Percentiles rank a stretch among this genome's conserved stretches.
phyloP scores from a whole-genome alignment of 768 basidiomycete species.

The Hygrophoropsis aurantiaca region DNA sequence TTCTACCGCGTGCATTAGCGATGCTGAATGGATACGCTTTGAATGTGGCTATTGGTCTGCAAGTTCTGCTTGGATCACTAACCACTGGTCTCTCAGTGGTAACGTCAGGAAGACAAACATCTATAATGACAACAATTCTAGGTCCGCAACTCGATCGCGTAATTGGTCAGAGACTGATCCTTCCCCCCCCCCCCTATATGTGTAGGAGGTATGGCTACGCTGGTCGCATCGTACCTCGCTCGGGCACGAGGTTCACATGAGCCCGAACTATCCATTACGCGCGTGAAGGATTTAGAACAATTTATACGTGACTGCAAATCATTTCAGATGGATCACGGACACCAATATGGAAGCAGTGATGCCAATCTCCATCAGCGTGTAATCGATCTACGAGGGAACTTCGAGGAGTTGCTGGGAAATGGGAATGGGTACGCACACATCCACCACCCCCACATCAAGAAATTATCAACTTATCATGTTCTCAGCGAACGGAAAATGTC shows the following conservation, averaged over 20 bases:
- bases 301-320: slow-evolving; percentile 34
- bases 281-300: slow-evolving; percentile 30
- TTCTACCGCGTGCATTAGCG: slow-evolving; percentile 7
- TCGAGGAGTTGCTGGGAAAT: slow-evolving; percentile 35
- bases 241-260: slow-evolving; percentile 37
- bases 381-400: slow-evolving; percentile 28
- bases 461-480: not conserved
- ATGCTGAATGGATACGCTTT: slow-evolving; percentile 8
- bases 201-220: slow-evolving; percentile 34
- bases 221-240: slow-evolving; percentile 41
- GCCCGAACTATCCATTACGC: slow-evolving; percentile 29
- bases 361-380: slow-evolving; percentile 7
- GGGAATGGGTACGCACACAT: slow-evolving; percentile 4
- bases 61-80: slow-evolving; percentile 26
- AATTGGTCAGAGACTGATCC: not conserved
- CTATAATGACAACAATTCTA: slow-evolving; percentile 29
- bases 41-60: slow-evolving; percentile 25
- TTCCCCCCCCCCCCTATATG: not conserved
- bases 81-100: slow-evolving; percentile 25
- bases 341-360: slow-evolving; percentile 13
- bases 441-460: no score
- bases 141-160: slow-evolving; percentile 7
- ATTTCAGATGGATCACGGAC: slow-evolving; percentile 31
- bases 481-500: slow-evolving; percentile 2
- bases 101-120: slow-evolving; percentile 23